Base-by-base conservation (phyloP, 164 flowering plant species). In the Piper longum region DNA sequence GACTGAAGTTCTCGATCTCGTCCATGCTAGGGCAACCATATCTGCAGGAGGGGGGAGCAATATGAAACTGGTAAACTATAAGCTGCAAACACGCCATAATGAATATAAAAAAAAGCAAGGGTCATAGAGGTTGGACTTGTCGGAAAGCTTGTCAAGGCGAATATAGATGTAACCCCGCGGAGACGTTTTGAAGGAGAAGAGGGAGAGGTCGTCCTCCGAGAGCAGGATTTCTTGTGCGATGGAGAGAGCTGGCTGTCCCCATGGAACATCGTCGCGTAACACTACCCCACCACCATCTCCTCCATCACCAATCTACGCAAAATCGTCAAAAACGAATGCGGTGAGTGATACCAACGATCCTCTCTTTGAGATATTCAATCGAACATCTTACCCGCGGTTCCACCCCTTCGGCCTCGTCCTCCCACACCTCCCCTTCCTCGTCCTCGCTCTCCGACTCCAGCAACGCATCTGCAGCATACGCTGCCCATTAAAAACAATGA, bases 211-310 rank as follows among this genome's bases (percentile, higher is more conserved):
- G 62, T 79, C 91, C 36, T 41, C 43, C 18, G 57, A 17, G 61
- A 78, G 84, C 42, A 92, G 62, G 57, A 81, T 81, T 65, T 89
- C 84, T 16, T 48, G 71, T 13, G 95, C 95, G 65, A 87, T 74
- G 4, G 86, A 77, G 62, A 87, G 78, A 63, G 73, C 87, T 12
- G 67, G 74, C 43, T 80, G 84, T 45, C 95, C 96, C 98, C 96
- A 92, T 9, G 86, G 77, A 62, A 88, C 81, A 70, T 70, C 81
- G 67, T 71, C 81, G 63, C 84, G 72, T 56, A 93, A 57, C 58
- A 81, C 89, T 57, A 93, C 69, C 41, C 97, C 99, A 66, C 99
- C 99, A 58, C 99, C 99, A 81, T 80, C 88, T 16, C 95, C 96
- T 72, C 99, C 99, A 80, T 93, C 97, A 40, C 91, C 99, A 66